Conservation (phyloP, 78 protist species). For the Chrysochromulina parva region DNA sequence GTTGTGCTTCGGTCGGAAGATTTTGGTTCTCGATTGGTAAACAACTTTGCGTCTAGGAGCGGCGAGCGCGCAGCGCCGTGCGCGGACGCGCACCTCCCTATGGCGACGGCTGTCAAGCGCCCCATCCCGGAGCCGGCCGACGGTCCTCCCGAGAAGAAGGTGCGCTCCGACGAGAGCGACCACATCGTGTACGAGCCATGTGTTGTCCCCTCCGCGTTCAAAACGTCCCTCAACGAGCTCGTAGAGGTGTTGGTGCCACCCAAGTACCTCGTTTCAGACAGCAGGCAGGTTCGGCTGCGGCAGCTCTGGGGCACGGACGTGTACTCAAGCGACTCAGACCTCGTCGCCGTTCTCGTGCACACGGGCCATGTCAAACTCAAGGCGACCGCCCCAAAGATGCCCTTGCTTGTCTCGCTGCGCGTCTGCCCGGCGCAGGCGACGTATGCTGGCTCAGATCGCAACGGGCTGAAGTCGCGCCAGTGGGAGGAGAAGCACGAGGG, state of each 20-base stretch:
- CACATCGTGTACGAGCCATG: too few species aligned
- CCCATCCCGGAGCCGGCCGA: too few species aligned
- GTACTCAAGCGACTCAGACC: constrained; percentile 35
- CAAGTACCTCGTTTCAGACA: background rate
- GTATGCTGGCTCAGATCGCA: background rate
- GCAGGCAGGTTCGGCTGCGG: background rate
- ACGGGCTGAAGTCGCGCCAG: background rate
- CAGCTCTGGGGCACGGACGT: constrained; percentile 27
- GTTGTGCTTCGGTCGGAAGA: too few species aligned
- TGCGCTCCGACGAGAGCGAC: too few species aligned
- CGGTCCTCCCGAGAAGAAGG: too few species aligned
- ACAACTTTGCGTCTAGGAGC: too few species aligned
- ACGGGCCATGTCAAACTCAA: background rate
- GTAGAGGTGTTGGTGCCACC: background rate
- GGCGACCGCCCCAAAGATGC: background rate
- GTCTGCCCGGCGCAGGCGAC: background rate
- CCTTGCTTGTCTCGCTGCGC: constrained; percentile 2
- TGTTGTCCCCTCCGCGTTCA: too few species aligned
- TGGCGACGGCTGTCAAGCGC: too few species aligned
- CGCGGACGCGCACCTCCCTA: too few species aligned
- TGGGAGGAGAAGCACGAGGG: background rate
- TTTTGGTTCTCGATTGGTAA: too few species aligned
- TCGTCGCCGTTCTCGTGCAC: constrained; percentile 37
- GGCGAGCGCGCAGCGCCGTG: too few species aligned
- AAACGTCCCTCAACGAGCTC: too few species aligned